These are phyloP conservation scores for Dactylonectria estremocensis DNA, from an alignment of 2,329 filamentous ascomycete species.

Conservation along the genomic window DNA sequence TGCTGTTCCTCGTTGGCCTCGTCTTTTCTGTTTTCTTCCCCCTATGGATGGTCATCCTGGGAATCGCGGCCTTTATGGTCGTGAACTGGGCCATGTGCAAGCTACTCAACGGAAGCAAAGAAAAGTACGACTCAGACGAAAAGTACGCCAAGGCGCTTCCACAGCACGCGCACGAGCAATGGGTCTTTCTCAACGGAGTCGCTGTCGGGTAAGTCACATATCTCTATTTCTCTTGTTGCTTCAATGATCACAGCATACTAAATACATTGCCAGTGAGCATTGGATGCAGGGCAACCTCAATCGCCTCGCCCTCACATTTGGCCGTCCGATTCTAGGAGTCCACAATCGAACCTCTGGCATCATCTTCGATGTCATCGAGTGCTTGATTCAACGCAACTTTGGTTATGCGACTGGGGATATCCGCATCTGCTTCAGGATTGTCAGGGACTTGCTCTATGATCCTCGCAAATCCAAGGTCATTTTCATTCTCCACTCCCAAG, in stretches of 20 bases:
- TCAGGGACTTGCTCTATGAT: slow-evolving; percentile 76
- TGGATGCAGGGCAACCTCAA: slow-evolving; percentile 82
- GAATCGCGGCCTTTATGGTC: slow-evolving; percentile 61
- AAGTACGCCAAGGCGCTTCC: slow-evolving; percentile 65
- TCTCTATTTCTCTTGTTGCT: slow-evolving; percentile 21
- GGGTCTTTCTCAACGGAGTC: slow-evolving; percentile 87
- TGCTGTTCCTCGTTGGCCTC: slow-evolving; percentile 71
- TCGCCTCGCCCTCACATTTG: slow-evolving; percentile 79
- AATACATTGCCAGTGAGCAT: slow-evolving; percentile 61
- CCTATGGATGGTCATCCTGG: slow-evolving; percentile 62
- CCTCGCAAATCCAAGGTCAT: slow-evolving; percentile 77
- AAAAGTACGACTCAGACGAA: slow-evolving; percentile 67
- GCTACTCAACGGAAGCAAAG: slow-evolving; percentile 65
- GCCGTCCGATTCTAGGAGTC: slow-evolving; percentile 78
- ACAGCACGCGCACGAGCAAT: slow-evolving; percentile 75
- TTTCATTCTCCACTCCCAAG: slow-evolving; percentile 83
- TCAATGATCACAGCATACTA: slow-evolving; percentile 15
- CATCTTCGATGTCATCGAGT: slow-evolving; percentile 83
- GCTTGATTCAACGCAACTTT: slow-evolving; percentile 82
- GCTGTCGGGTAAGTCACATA: slow-evolving; percentile 68
- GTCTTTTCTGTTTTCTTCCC: slow-evolving; percentile 65
- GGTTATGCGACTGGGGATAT: slow-evolving; percentile 80
- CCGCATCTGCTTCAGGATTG: slow-evolving; percentile 71
- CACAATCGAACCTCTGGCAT: slow-evolving; percentile 84
- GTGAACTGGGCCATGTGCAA: slow-evolving; percentile 67